Percentiles rank a stretch among this genome's conserved stretches.
phyloP scores from a whole-genome alignment of 139 green algal genomes.

The Closterium sp. region DNA sequence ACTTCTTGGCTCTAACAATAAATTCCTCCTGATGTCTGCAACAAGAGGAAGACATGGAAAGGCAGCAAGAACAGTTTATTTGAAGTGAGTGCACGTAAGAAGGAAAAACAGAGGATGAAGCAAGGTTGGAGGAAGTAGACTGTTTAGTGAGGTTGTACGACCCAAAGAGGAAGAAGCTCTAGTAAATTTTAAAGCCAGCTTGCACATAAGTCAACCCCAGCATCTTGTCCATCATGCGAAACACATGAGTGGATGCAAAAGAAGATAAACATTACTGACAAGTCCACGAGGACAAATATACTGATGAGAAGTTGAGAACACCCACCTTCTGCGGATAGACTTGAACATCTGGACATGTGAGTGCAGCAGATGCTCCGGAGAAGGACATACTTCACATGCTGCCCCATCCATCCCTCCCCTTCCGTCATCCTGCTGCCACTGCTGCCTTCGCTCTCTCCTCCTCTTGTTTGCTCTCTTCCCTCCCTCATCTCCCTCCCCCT shows the following conservation, averaged over 20 bases:
- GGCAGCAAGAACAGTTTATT: too few relatives aligned
- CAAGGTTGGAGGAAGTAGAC: neutral
- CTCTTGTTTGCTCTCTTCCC: neutral
- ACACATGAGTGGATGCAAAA: neutral
- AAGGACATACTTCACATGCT: neutral
- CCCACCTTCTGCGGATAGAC: slow-evolving; percentile 49
- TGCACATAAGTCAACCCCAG: too few relatives aligned
- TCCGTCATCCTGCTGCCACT: neutral
- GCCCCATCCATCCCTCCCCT: neutral
- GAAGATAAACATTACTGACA: neutral
- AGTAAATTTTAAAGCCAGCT: too few relatives aligned
- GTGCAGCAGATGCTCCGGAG: neutral
- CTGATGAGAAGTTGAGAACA: too few relatives aligned
- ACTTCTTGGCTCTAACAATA: neutral
- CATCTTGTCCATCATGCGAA: too few relatives aligned
- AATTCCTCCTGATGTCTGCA: neutral
- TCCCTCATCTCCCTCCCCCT: neutral
- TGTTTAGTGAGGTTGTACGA: neutral
- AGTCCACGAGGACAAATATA: neutral
- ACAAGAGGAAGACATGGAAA: neutral
- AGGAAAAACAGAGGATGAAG: too few relatives aligned
- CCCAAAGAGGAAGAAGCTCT: neutral
- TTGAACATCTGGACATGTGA: slow-evolving; percentile 76
- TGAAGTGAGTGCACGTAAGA: too few relatives aligned
- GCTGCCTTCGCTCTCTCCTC: neutral